phyloP scores from a whole-genome alignment of 2,329 filamentous ascomycete genomes.

The Ilyonectria destructans region DNA sequence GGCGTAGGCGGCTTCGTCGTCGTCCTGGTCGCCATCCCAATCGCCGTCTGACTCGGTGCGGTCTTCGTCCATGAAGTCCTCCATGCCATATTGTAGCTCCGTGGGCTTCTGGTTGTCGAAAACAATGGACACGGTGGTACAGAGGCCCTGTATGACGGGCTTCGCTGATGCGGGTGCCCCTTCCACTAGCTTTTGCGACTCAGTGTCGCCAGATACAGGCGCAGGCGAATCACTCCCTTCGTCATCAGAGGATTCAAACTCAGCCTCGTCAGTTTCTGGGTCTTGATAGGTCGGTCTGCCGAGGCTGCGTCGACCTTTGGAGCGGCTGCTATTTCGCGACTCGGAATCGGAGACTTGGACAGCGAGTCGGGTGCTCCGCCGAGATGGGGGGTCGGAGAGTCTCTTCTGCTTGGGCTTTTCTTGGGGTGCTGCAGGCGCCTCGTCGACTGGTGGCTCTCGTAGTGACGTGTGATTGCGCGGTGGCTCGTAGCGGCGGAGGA shows the following conservation, averaged over 20 bases:
- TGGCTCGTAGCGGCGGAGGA: conserved; percentile 66
- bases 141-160: conserved; percentile 78
- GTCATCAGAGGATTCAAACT: conserved; percentile 52
- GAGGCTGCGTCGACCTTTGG: conserved; percentile 36
- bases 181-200: conserved; percentile 29
- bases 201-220: conserved; percentile 16
- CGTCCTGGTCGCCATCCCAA: conserved; percentile 72
- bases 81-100: conserved; percentile 79
- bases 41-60: conserved; percentile 72
- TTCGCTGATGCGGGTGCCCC: conserved; percentile 25
- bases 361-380: conserved; percentile 58
- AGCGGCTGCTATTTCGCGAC: conserved; percentile 40
- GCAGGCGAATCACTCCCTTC: conserved; percentile 29
- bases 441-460: conserved; percentile 33
- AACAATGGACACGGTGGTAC: conserved; percentile 78
- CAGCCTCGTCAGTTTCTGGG: conserved; percentile 63
- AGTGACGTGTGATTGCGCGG: conserved; percentile 54
- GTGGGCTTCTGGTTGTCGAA: conserved; percentile 84
- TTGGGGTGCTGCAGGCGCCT: conserved; percentile 10
- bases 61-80: conserved; percentile 77
- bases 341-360: conserved; percentile 47
- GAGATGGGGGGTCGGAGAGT: conserved; percentile 49
- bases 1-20: conserved; percentile 56
- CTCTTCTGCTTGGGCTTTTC: conserved; percentile 40
- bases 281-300: conserved; percentile 59